Conservation (phyloP, 2,329 filamentous ascomycete genomes). For the Sporothrix brasiliensis region DNA sequence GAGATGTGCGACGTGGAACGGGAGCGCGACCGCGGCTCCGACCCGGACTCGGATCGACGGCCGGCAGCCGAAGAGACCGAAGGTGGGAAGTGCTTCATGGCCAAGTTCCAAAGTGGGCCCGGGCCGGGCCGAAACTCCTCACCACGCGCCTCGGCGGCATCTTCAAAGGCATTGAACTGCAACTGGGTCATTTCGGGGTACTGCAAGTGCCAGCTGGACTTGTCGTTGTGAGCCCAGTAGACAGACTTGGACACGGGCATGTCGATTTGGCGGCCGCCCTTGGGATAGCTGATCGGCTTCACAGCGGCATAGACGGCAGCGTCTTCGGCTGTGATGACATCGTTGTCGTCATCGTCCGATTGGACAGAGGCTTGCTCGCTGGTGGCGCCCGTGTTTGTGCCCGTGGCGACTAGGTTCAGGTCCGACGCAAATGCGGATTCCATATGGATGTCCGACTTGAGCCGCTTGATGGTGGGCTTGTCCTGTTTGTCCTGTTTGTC, state of each 20-base stretch:
- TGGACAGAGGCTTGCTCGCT: slow-evolving; percentile 31
- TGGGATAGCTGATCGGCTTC: slow-evolving; percentile 53
- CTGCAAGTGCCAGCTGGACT: slow-evolving; percentile 60
- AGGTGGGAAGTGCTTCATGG: slow-evolving; percentile 62
- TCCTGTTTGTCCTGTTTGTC: slow-evolving; percentile 44
- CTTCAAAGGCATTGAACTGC: slow-evolving; percentile 58
- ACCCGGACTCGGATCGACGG: not conserved
- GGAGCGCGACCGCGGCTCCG: slow-evolving; percentile 22
- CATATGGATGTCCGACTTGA: slow-evolving; percentile 55
- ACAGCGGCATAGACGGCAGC: slow-evolving; percentile 53
- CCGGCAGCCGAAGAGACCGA: slow-evolving; percentile 7
- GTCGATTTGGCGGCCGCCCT: slow-evolving; percentile 62
- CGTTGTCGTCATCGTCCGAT: slow-evolving; percentile 46
- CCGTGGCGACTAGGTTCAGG: not conserved
- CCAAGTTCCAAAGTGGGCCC: slow-evolving; percentile 58
- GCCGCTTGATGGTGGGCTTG: slow-evolving; percentile 58
- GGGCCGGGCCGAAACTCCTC: slow-evolving; percentile 59
- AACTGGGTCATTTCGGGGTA: slow-evolving; percentile 67
- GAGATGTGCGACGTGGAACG: slow-evolving; percentile 30
- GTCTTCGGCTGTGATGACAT: slow-evolving; percentile 45
- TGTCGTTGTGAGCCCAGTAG: slow-evolving; percentile 61
- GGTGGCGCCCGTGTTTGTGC: slow-evolving; percentile 1
- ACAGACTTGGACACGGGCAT: slow-evolving; percentile 57
- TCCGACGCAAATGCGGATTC: slow-evolving; percentile 39
- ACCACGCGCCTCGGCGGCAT: slow-evolving; percentile 53